These are phyloP conservation scores for Echium plantagineum DNA, from an alignment of 257 asterid species.

Conservation along the genomic window DNA sequence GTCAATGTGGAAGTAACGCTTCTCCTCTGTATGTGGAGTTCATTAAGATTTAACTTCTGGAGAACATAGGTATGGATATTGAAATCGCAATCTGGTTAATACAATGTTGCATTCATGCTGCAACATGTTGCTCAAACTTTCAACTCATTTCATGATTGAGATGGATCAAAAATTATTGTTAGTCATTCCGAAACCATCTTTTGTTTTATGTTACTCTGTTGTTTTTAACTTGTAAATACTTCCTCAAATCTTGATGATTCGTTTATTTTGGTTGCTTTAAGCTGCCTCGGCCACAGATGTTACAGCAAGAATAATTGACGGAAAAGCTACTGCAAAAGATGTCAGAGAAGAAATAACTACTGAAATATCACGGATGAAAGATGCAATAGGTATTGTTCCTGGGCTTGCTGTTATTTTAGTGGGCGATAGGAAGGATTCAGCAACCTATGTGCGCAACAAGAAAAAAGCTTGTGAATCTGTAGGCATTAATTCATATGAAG, in stretches of 20 bases:
- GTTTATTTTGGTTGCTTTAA: slow-evolving; percentile 14
- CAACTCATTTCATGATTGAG: neutral
- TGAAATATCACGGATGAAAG: slow-evolving; percentile 71
- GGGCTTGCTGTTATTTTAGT: slow-evolving; percentile 91
- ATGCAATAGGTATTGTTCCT: slow-evolving; percentile 63
- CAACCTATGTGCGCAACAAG: slow-evolving; percentile 87
- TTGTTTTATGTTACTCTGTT: neutral
- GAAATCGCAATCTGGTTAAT: neutral
- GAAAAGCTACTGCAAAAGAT: slow-evolving; percentile 59
- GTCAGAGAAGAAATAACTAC: slow-evolving; percentile 67
- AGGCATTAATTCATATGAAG: slow-evolving; percentile 79
- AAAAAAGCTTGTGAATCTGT: slow-evolving; percentile 78
- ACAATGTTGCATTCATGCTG: neutral
- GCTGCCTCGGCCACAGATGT: slow-evolving; percentile 47
- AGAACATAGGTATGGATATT: neutral
- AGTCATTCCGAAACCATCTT: neutral
- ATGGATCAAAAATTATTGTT: neutral
- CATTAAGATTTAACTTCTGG: neutral
- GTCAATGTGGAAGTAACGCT: neutral
- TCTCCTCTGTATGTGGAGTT: neutral
- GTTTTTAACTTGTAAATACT: neutral
- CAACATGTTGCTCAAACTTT: too few relatives aligned
- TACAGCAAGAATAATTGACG: slow-evolving; percentile 64
- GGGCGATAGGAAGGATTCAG: slow-evolving; percentile 91
- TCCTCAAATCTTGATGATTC: neutral